Percentiles rank a stretch among this genome's conserved stretches.
These are phyloP conservation scores for Podospora australis DNA, from an alignment of 495 filamentous ascomycete species.

Conservation along the genomic window DNA sequence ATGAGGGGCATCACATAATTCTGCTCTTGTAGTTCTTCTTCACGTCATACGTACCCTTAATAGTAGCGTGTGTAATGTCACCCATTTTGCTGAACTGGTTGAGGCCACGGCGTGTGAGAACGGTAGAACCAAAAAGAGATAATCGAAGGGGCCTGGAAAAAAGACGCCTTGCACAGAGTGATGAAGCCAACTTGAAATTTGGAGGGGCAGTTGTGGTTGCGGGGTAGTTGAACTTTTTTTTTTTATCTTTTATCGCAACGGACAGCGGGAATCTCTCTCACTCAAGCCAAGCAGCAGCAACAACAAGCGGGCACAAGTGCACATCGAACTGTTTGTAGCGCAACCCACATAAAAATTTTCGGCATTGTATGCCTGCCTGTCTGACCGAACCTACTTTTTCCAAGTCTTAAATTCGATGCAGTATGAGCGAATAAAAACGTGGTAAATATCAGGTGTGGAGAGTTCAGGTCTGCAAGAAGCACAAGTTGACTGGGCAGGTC, in stretches of 20 bases:
- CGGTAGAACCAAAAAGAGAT: slow-evolving; percentile 2
- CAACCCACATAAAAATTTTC: slow-evolving; percentile 9
- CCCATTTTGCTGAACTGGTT: slow-evolving; percentile 22
- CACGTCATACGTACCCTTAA: too few relatives aligned
- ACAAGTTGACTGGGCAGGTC: too few relatives aligned
- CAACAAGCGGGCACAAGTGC: too few relatives aligned
- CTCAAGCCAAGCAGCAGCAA: too few relatives aligned
- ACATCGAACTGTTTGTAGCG: slow-evolving; percentile 5
- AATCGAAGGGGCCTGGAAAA: slow-evolving; percentile 12
- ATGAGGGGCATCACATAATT: slow-evolving; percentile 1
- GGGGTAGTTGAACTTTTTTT: slow-evolving; percentile 7
- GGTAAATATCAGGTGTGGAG: slow-evolving; percentile 13
- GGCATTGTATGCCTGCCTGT: not conserved
- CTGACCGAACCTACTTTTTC: not conserved
- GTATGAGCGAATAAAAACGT: slow-evolving; percentile 25
- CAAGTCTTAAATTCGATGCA: not conserved
- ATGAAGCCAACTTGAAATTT: slow-evolving; percentile 20
- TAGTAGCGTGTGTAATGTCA: slow-evolving; percentile 30
- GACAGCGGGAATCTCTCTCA: too few relatives aligned
- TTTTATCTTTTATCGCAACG: slow-evolving; percentile 6
- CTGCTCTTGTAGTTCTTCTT: too few relatives aligned
- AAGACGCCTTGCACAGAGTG: slow-evolving; percentile 15
- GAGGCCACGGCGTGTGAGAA: slow-evolving; percentile 6
- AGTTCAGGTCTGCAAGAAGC: too few relatives aligned
- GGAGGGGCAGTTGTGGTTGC: slow-evolving; percentile 6